These are phyloP conservation scores for Xenoacremonium recifei DNA, from an alignment of 2,329 filamentous ascomycete species.

Conservation along the genomic window DNA sequence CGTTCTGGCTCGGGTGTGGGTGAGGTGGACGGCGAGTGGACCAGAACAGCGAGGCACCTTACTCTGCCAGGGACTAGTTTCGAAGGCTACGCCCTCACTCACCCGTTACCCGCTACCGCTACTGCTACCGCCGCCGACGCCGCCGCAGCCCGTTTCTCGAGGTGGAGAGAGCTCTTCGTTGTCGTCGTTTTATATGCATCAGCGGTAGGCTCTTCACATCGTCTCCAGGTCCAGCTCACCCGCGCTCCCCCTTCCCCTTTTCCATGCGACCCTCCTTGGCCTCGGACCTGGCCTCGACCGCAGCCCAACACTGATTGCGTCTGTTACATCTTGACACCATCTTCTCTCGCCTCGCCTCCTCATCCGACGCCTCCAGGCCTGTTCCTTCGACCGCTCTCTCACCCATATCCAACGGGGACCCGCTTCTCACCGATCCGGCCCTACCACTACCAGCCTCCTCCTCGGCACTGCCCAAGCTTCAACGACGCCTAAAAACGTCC, in stretches of 20 bases:
- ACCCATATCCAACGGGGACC: conserved; percentile 15
- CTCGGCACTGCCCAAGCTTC: conserved; percentile 13
- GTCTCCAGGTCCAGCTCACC: no score
- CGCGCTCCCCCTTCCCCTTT: conserved; percentile 9
- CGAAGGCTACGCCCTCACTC: no score
- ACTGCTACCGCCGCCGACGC: conserved; percentile 8
- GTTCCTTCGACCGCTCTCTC: conserved; percentile 21
- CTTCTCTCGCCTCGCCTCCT: conserved; percentile 8
- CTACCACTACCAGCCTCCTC: conserved; percentile 26
- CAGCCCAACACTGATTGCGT: conserved; percentile 6
- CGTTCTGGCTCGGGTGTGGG: conserved; percentile 7
- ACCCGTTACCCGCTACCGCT: conserved; percentile 17
- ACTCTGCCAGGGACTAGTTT: no score
- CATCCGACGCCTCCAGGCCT: conserved; percentile 16
- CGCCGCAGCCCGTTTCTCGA: conserved; percentile 14
- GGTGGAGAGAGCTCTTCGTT: neutral
- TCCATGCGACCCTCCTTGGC: conserved; percentile 15
- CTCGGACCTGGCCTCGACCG: conserved; percentile 15
- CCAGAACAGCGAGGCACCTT: no score
- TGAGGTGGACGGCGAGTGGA: no score
- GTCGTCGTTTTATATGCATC: conserved; percentile 22
- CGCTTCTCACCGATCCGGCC: conserved; percentile 16
- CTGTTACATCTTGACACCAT: conserved; percentile 5
- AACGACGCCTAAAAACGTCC: conserved; percentile 17
- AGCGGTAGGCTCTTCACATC: conserved; percentile 17